phyloP scores from a whole-genome alignment of 495 filamentous ascomycete species.

The Lophium mytilinum region DNA sequence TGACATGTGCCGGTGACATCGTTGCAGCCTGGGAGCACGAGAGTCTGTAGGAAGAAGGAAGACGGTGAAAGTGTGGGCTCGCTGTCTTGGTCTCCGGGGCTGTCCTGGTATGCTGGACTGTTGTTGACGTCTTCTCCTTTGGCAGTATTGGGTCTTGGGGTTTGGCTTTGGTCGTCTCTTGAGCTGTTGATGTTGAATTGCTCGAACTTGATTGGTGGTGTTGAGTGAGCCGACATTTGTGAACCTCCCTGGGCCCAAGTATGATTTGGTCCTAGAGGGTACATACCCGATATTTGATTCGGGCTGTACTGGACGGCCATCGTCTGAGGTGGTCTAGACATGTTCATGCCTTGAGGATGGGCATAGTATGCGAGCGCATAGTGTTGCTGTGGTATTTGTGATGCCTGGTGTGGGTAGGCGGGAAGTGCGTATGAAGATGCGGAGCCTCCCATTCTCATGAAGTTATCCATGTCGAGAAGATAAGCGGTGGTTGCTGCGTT shows the following conservation, averaged over 20 bases:
- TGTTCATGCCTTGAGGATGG: not conserved
- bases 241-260: not conserved
- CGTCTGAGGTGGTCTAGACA: slow-evolving; percentile 1
- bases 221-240: not conserved
- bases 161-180: not conserved
- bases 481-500: slow-evolving; percentile 28
- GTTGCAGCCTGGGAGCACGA: slow-evolving; percentile 22
- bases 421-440: slow-evolving; percentile 16
- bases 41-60: slow-evolving; percentile 18
- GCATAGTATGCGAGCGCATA: not conserved
- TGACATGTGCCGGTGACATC: slow-evolving; percentile 24
- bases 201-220: not conserved
- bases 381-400: slow-evolving; percentile 1
- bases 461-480: slow-evolving; percentile 18
- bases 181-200: not conserved
- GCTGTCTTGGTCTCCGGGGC: slow-evolving; percentile 18
- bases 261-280: too few relatives aligned
- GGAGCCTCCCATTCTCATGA: slow-evolving; percentile 12
- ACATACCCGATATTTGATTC: too few relatives aligned
- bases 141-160: not conserved
- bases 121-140: not conserved
- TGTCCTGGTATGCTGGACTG: slow-evolving; percentile 10
- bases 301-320: too few relatives aligned
- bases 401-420: slow-evolving; percentile 12
- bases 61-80: slow-evolving; percentile 21